Conservation (phyloP, 2,329 filamentous ascomycete genomes). For the Trichoderma aggressivum region DNA sequence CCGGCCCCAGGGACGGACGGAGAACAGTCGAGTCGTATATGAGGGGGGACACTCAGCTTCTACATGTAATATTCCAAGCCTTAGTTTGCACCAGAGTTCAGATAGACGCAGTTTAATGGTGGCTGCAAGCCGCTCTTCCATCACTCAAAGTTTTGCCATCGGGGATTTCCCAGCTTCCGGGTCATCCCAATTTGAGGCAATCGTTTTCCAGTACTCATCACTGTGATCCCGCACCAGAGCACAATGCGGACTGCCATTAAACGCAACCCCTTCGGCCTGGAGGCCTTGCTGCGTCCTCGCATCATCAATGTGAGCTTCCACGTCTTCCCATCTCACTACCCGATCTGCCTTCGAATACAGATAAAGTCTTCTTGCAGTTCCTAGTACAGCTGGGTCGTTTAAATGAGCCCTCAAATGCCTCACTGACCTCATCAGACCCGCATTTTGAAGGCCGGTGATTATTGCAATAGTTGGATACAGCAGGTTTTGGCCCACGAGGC, state of each 20-base stretch:
- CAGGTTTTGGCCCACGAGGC: neutral
- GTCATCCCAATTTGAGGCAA: neutral
- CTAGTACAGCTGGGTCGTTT: neutral
- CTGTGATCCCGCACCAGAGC: neutral
- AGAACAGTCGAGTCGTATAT: neutral
- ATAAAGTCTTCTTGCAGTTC: neutral
- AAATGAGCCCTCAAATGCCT: neutral
- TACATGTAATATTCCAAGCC: neutral
- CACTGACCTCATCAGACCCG: neutral
- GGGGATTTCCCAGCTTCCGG: neutral
- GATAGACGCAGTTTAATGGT: neutral
- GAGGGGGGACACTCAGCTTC: neutral
- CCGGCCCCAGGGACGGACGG: neutral
- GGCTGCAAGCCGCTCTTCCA: neutral
- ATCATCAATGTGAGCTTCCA: neutral
- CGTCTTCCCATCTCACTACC: neutral
- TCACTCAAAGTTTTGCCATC: neutral
- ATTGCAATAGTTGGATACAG: neutral
- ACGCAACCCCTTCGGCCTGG: neutral
- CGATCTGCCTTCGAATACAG: neutral
- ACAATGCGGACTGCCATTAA: neutral
- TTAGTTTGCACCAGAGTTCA: neutral
- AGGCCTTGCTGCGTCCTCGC: neutral
- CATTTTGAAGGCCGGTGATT: neutral
- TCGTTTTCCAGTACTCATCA: neutral